Percentiles rank a stretch among this genome's conserved stretches.
Evolutionary conservation across 495 filamentous ascomycete genomes (phyloP).

Genomic region (Friedmanniomyces simplex): DNA sequence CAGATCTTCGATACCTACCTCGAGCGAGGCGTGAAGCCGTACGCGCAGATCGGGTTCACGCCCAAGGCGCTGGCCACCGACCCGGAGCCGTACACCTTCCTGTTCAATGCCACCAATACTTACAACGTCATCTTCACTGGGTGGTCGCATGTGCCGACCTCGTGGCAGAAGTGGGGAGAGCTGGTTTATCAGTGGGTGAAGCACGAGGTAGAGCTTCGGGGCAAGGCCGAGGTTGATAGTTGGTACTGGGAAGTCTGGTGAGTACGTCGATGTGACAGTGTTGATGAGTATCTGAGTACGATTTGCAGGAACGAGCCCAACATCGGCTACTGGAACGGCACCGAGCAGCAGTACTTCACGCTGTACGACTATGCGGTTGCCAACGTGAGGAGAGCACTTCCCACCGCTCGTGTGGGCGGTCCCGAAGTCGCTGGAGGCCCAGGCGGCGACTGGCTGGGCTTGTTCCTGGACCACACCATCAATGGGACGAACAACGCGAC

Average conservation of each 20-base stretch:
- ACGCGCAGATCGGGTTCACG: conserved; percentile 16
- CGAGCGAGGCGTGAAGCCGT: conserved; percentile 13
- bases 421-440: conserved; percentile 18
- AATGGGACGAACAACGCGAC: conserved; percentile 19
- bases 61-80: conserved; percentile 11
- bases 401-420: conserved; percentile 17
- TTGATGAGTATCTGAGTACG: background rate
- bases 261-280: background rate
- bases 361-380: conserved; percentile 19
- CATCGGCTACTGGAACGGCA: conserved; percentile 21
- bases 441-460: conserved; percentile 8
- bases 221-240: conserved; percentile 7
- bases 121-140: conserved; percentile 17
- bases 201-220: conserved; percentile 13
- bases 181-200: conserved; percentile 17
- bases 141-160: conserved; percentile 13
- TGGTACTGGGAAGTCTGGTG: conserved; percentile 21
- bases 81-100: conserved; percentile 17
- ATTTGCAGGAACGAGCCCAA: conserved; percentile 11
- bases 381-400: conserved; percentile 10
- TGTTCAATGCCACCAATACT: conserved; percentile 8
- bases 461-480: conserved; percentile 17
- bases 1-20: conserved; percentile 21
- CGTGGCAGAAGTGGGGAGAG: conserved; percentile 17
- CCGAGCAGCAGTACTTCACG: conserved; percentile 12